Conservation (phyloP, 2,329 filamentous ascomycete species). For the Aspergillus texensis region DNA sequence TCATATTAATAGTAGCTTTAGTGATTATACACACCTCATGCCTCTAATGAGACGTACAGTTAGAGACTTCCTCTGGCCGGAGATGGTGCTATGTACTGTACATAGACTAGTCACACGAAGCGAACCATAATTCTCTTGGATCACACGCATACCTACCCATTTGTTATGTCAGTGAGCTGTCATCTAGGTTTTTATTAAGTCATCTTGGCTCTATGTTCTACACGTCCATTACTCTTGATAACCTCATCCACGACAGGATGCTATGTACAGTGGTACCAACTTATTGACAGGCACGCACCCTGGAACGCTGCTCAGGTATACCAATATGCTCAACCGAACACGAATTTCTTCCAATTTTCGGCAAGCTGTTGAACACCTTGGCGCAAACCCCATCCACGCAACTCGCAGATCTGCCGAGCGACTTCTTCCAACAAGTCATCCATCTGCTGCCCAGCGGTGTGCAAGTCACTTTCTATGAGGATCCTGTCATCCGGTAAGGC, state of each 20-base stretch:
- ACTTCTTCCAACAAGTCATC: slow-evolving; percentile 75
- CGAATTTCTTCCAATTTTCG: slow-evolving; percentile 76
- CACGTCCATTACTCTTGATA: neutral
- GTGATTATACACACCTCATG: too few species aligned
- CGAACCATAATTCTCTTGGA: neutral
- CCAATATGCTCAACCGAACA: slow-evolving; percentile 59
- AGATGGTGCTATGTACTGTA: neutral
- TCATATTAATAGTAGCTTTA: too few species aligned
- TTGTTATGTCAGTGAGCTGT: neutral
- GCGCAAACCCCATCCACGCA: slow-evolving; percentile 76
- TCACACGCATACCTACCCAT: neutral
- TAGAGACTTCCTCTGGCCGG: neutral
- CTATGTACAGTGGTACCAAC: neutral
- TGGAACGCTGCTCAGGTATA: neutral
- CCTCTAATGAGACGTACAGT: too few species aligned
- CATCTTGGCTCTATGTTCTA: neutral
- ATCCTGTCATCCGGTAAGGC: slow-evolving; percentile 76
- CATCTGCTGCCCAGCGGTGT: slow-evolving; percentile 79
- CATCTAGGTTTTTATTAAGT: neutral
- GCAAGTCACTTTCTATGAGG: slow-evolving; percentile 87
- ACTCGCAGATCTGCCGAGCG: slow-evolving; percentile 71
- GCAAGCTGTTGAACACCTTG: slow-evolving; percentile 70
- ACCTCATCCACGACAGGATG: neutral
- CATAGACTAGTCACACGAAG: neutral
- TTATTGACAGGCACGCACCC: too few species aligned